A percentile compares a stretch with the other conserved stretches of the same genome.
phyloP scores from a whole-genome alignment of 257 asterid species.

The Paulownia fortunei region DNA sequence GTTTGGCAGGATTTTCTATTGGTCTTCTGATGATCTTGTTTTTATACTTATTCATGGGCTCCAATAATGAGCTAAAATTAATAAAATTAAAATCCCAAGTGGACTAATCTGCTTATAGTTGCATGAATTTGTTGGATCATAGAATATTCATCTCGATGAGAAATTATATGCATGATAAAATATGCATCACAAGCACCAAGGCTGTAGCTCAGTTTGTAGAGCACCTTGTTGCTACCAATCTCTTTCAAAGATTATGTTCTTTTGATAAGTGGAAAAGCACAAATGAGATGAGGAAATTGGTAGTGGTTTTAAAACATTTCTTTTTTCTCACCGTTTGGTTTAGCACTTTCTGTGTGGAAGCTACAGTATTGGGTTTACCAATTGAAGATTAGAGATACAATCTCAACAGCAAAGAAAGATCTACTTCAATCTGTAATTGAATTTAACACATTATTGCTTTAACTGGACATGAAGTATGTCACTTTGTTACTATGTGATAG shows the following conservation, averaged over 20 bases:
- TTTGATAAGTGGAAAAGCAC: too few relatives aligned
- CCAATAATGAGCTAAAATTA: background rate
- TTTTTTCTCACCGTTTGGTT: background rate
- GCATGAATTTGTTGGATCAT: background rate
- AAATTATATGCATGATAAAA: background rate
- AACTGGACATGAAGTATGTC: too few relatives aligned
- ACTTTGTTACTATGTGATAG: too few relatives aligned
- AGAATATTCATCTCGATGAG: background rate
- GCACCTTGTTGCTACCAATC: too few relatives aligned
- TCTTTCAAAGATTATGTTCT: too few relatives aligned
- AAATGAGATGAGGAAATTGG: background rate
- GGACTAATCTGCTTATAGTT: slow-evolving; percentile 8
- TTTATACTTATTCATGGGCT: background rate
- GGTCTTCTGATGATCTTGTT: background rate
- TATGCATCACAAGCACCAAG: too few relatives aligned
- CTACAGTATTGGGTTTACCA: background rate
- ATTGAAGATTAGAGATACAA: background rate
- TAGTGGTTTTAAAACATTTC: background rate
- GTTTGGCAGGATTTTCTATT: background rate
- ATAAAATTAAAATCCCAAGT: background rate
- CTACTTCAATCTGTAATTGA: background rate
- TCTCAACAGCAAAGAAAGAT: background rate
- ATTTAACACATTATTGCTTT: too few relatives aligned
- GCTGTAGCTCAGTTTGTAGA: too few relatives aligned
- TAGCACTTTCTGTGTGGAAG: slow-evolving; percentile 7